phyloP scores from a whole-genome alignment of 176 grass and related monocot genomes.

The Musa beccarii region DNA sequence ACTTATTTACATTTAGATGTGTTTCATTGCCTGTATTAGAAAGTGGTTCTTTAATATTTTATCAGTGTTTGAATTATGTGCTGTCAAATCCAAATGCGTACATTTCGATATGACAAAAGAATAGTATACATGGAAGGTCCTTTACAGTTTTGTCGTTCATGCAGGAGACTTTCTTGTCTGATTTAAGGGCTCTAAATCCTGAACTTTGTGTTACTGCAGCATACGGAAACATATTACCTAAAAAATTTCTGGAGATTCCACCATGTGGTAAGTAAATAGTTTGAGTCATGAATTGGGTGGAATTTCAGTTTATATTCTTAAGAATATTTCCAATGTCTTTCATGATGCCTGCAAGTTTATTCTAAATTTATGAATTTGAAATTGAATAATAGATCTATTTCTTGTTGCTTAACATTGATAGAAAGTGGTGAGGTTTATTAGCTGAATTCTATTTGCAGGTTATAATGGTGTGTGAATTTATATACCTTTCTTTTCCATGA shows the following conservation, averaged over 20 bases:
- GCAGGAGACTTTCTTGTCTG: conserved; percentile 59
- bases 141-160: conserved; percentile 23
- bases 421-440: background rate
- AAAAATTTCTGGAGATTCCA: conserved; percentile 91
- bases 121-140: background rate
- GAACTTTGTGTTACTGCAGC: conserved; percentile 83
- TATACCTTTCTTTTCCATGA: too few relatives aligned
- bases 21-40: background rate
- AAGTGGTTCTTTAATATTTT: background rate
- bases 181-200: conserved; percentile 54
- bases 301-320: background rate
- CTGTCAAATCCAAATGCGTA: background rate
- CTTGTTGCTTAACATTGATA: background rate
- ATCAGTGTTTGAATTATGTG: background rate
- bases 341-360: background rate
- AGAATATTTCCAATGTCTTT: background rate
- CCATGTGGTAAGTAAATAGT: conserved; percentile 30
- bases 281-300: background rate
- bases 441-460: too few relatives aligned
- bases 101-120: background rate
- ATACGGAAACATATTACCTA: conserved; percentile 89
- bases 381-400: too few relatives aligned
- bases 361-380: background rate
- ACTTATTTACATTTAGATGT: background rate
- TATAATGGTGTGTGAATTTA: too few relatives aligned